Conservation (phyloP, 2,329 filamentous ascomycete genomes). For the Penicillium sp. region DNA sequence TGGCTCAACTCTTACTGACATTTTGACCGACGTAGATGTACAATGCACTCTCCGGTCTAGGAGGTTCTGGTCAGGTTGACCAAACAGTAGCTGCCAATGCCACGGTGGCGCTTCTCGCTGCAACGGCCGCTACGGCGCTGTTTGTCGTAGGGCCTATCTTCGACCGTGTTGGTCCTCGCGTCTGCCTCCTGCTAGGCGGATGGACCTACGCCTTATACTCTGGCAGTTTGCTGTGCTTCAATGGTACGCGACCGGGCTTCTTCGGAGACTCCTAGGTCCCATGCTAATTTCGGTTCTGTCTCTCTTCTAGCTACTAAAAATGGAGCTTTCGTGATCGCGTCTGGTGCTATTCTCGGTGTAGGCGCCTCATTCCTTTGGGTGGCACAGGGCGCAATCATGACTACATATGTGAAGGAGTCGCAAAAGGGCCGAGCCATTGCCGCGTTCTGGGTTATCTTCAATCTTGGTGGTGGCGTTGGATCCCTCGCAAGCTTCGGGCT, state of each 20-base stretch:
- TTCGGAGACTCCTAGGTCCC: too few species aligned
- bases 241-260: slow-evolving; percentile 32
- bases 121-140: slow-evolving; percentile 49
- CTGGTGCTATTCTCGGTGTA: slow-evolving; percentile 52
- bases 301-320: slow-evolving; percentile 37
- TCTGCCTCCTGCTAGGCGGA: slow-evolving; percentile 50
- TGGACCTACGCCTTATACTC: slow-evolving; percentile 54
- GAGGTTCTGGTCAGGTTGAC: slow-evolving; percentile 53
- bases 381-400: slow-evolving; percentile 55
- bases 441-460: slow-evolving; percentile 54
- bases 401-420: slow-evolving; percentile 49
- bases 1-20: background rate
- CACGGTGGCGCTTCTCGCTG: slow-evolving; percentile 50
- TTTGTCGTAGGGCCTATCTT: slow-evolving; percentile 53
- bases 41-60: slow-evolving; percentile 52
- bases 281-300: background rate
- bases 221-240: slow-evolving; percentile 51
- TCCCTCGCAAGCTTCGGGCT: slow-evolving; percentile 51
- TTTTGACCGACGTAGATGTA: slow-evolving; percentile 46
- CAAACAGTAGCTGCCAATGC: slow-evolving; percentile 52
- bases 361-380: slow-evolving; percentile 54
- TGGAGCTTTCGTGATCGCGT: slow-evolving; percentile 50
- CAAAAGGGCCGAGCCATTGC: slow-evolving; percentile 51
- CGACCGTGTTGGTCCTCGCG: slow-evolving; percentile 47
- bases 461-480: slow-evolving; percentile 51